Evolutionary conservation across 495 filamentous ascomycete species (phyloP), one percentile per base, ranked within the genome.

Genomic region (Penicillium daleae): DNA sequence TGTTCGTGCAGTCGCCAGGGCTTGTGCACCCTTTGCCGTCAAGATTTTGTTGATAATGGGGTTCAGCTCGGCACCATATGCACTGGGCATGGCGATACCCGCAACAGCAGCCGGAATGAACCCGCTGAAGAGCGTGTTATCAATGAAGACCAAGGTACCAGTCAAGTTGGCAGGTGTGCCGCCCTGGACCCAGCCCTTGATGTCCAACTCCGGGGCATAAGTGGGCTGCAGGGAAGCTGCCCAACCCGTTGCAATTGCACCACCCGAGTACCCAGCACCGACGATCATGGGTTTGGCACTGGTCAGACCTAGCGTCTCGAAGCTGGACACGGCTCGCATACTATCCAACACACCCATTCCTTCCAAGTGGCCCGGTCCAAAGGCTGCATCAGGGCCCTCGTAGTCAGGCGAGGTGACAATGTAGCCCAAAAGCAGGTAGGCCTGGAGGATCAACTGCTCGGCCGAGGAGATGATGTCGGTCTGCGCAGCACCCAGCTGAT

Each of bases 191-290:
- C 76, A 80, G 15, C 83, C 81, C 40, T 70, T 73, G 54, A 87
- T 77, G 29, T 75, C 59, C 3, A 88, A 67, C 40, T 86, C 83
- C 1, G 85, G 79, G 1, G 84, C 83, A 63, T 88, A 88, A 6
- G 62, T 62, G 13, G 69, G 71, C 46, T 83, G 81, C 52, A 87
- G 57, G 61, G 85, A 81, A 10, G 78, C 76, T 0, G 84, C 84
- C 74, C 80, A 86, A 53, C 77, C 82, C 1, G 77, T 82, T 0
- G 84, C 83, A 50, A 86, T 73, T 1, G 78, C 74, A 33, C 85
- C 85, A n/a, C 85, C 85, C 6, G 81, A 84, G 61, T 86, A 88
- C 5, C 85, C 85, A 9, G 60, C 62, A 5, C 71, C 74, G 10
- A 75, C 73, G 50, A 75, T 69, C 59, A 66, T 69, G 3, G 74